Conservation (phyloP, 306 rosid species). For the Leucaena leucocephala region DNA sequence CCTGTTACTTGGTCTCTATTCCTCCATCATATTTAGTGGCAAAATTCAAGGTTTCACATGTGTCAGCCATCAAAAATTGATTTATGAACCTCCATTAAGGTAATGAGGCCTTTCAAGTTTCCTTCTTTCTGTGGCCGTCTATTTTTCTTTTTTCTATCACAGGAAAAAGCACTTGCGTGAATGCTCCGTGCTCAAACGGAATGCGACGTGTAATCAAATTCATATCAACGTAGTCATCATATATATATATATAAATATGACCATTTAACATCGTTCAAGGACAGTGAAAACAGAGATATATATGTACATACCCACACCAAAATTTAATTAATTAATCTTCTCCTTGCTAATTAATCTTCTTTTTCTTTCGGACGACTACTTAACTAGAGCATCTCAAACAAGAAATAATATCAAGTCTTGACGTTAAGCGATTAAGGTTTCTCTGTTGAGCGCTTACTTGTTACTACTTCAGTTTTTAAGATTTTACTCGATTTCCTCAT, state of each 20-base stretch:
- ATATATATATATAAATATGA: not conserved
- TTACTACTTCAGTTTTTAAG: not conserved
- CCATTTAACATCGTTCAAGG: slow-evolving; percentile 39
- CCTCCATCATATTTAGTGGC: slow-evolving; percentile 16
- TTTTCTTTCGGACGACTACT: not conserved
- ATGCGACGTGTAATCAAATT: slow-evolving; percentile 37
- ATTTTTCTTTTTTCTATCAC: slow-evolving; percentile 21
- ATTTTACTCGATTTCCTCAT: not conserved
- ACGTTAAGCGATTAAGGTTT: slow-evolving; percentile 18
- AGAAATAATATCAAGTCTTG: slow-evolving; percentile 19
- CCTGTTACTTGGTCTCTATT: slow-evolving; percentile 19
- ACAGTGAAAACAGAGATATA: slow-evolving; percentile 20
- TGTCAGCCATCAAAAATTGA: slow-evolving; percentile 37
- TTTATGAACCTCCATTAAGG: slow-evolving; percentile 19
- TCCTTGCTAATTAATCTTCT: not conserved
- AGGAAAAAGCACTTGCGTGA: slow-evolving; percentile 34
- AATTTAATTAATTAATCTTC: slow-evolving; percentile 9
- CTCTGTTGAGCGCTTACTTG: not conserved
- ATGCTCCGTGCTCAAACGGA: not conserved
- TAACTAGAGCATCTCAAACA: slow-evolving; percentile 6
- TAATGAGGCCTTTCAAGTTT: slow-evolving; percentile 21
- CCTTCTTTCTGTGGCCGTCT: slow-evolving; percentile 3
- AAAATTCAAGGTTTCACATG: slow-evolving; percentile 16
- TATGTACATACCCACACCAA: not conserved
- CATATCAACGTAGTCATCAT: slow-evolving; percentile 36